Base-by-base conservation (phyloP, 2,329 filamentous ascomycete genomes). In the Venturia aucupariae region DNA sequence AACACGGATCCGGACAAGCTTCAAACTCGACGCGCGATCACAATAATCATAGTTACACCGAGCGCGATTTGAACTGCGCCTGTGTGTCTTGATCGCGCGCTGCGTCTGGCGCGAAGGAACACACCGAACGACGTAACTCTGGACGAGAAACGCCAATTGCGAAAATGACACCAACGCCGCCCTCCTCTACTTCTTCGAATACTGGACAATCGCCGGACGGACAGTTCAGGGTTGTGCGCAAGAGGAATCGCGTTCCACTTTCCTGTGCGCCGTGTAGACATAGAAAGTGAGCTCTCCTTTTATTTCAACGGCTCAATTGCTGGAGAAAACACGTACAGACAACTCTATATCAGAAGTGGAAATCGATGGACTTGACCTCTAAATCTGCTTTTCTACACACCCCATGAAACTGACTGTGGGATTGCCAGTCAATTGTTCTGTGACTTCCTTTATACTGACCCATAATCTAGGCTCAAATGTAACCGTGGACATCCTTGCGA, bases 231-330 rank as follows among this genome's bases (percentile, higher is more conserved):
- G 88, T 97, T 61, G 90, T 97, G 66, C 87, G 93, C 69, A 96
- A 95, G 79, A 86, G 93, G 74, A 97, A 97, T 72, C 84, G 93
- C 66, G 88, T 97, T 19, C 93, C 93, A 59, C 81, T 97, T 61
- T 97, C 92, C 71, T 97, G 93, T 75, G 90, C 88, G 69, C 90
- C 92, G 39, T 97, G 93, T 76, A 84, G 93, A 73, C 90, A 92
- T 71, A 87, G 92, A 79, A 97, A 97, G 90, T 94, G 79, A 79
- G 83, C 75, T 42, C 48, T 64, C 19, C 51, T 44, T 55, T 39
- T 54, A 41, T 63, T 30, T 24, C 42, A 15, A 39, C 42, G 2
- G 22, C n/a, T 27, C 22, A 51, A 15, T 13, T 7, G 8, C 8
- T 15, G 3, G 22, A 51, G 10, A 5, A 15, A 51, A 24, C 22